phyloP scores from a whole-genome alignment of 495 filamentous ascomycete genomes.

The Aspergillus saccharolyticus region DNA sequence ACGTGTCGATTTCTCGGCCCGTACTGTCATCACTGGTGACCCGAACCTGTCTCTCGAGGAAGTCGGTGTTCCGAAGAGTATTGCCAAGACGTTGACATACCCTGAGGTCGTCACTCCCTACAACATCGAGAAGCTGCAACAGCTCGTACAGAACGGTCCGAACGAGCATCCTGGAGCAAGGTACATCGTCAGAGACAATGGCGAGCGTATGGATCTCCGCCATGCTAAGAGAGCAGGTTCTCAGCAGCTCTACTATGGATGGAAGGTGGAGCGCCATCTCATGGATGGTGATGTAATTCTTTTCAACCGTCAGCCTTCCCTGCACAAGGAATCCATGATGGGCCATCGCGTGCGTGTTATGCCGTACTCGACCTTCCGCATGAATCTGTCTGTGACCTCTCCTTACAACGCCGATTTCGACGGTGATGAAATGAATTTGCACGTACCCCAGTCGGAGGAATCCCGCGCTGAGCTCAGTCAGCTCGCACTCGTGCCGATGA shows the following conservation, averaged over 20 bases:
- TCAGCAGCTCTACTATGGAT: constrained; percentile 85
- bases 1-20: constrained; percentile 98
- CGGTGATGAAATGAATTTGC: constrained; percentile 99
- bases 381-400: constrained; percentile 95
- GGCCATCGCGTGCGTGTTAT: constrained; percentile 95
- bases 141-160: constrained; percentile 85
- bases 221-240: constrained; percentile 81
- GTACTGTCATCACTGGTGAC: constrained; percentile 98
- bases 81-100: constrained; percentile 86
- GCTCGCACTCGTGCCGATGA: constrained; percentile 91
- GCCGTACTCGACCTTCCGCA: constrained; percentile 96
- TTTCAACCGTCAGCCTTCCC: constrained; percentile 97
- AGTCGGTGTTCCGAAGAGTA: constrained; percentile 88
- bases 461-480: constrained; percentile 88
- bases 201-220: constrained; percentile 87
- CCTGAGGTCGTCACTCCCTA: constrained; percentile 96
- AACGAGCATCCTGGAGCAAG: constrained; percentile 92
- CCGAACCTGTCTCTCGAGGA: constrained; percentile 94
- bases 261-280: constrained; percentile 97
- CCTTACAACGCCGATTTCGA: constrained; percentile 99
- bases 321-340: constrained; percentile 99
- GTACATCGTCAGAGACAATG: constrained; percentile 88
- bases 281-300: constrained; percentile 95
- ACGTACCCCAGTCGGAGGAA: constrained; percentile 96
- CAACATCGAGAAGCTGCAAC: constrained; percentile 89